Evolutionary conservation across 2,329 filamentous ascomycete genomes (phyloP).

Genomic region (Dothidotthia symphoricarpi): DNA sequence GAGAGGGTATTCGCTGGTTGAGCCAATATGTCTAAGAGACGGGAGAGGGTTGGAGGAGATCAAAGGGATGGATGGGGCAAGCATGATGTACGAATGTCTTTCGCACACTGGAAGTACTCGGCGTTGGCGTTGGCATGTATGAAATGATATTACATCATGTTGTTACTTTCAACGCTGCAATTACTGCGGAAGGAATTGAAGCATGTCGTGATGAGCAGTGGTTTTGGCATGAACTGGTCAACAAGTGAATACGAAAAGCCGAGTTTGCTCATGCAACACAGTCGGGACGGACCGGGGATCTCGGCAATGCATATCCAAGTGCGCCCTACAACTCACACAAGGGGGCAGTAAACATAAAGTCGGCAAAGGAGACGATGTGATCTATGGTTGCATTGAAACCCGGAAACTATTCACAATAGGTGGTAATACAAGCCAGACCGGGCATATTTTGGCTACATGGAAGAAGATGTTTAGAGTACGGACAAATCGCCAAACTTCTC

Average conservation of each 20-base stretch:
- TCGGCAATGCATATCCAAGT: too few species aligned
- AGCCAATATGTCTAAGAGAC: conserved; percentile 41
- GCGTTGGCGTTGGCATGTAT: conserved; percentile 19
- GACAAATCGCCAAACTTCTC: conserved; percentile 99
- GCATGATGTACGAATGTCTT: conserved; percentile 9
- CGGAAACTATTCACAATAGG: conserved; percentile 42
- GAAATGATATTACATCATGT: conserved; percentile 11
- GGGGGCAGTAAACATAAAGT: too few species aligned
- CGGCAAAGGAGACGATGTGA: conserved; percentile 3
- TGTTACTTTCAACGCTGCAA: too few species aligned
- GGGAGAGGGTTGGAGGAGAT: not conserved
- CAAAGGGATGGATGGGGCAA: conserved; percentile 1
- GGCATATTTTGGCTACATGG: conserved; percentile 30
- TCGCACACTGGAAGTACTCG: conserved; percentile 11
- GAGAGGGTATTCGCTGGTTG: conserved; percentile 45
- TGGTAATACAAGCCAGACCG: conserved; percentile 42
- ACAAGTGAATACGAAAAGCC: too few species aligned
- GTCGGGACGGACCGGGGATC: too few species aligned
- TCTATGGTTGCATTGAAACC: conserved; percentile 38
- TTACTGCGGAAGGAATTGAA: too few species aligned
- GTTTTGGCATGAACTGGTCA: too few species aligned
- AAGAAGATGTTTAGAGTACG: conserved; percentile 67
- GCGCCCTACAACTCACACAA: too few species aligned
- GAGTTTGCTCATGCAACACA: too few species aligned
- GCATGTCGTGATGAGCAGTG: too few species aligned